A percentile compares a stretch with the other conserved stretches of the same genome.
phyloP scores from a whole-genome alignment of 768 basidiomycete genomes.

The Mycena floridula region DNA sequence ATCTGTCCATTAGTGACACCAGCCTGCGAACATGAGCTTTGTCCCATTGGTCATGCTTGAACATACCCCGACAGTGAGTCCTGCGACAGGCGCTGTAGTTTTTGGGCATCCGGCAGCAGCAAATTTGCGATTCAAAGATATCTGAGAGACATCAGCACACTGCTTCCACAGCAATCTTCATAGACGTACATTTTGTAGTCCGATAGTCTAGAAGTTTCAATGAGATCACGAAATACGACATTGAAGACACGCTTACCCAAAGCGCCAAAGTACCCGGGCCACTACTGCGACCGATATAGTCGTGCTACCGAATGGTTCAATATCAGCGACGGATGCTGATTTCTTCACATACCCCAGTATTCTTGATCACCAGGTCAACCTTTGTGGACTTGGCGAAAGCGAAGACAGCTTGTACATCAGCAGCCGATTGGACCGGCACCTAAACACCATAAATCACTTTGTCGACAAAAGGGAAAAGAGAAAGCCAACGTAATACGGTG shows the following conservation, averaged over 20 bases:
- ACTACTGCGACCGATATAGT: constrained; percentile 16
- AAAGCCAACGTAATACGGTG: constrained; percentile 20
- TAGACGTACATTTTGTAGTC: no score
- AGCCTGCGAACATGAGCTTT: not conserved
- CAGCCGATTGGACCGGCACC: constrained; percentile 10
- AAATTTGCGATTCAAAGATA: no score
- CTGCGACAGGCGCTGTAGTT: no score
- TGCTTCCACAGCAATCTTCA: no score
- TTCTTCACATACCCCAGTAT: constrained; percentile 10
- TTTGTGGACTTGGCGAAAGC: constrained; percentile 11
- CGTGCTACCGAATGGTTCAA: constrained; percentile 6
- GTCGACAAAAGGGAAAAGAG: not conserved
- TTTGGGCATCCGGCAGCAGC: no score
- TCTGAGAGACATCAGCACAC: no score
- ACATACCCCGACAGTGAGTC: no score
- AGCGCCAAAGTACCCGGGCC: constrained; percentile 12
- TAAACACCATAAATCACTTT: constrained; percentile 8
- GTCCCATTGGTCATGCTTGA: no score
- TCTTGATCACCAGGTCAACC: constrained; percentile 15
- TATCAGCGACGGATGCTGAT: no score
- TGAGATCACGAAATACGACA: no score
- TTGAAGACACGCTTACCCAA: no score
- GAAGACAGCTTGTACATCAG: constrained; percentile 15
- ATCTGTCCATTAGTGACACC: constrained; percentile 1
- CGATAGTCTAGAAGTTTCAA: no score